Evolutionary conservation across 225 moss, liverwort and hornwort species (phyloP).

Genomic region (Marchantia polymorpha): DNA sequence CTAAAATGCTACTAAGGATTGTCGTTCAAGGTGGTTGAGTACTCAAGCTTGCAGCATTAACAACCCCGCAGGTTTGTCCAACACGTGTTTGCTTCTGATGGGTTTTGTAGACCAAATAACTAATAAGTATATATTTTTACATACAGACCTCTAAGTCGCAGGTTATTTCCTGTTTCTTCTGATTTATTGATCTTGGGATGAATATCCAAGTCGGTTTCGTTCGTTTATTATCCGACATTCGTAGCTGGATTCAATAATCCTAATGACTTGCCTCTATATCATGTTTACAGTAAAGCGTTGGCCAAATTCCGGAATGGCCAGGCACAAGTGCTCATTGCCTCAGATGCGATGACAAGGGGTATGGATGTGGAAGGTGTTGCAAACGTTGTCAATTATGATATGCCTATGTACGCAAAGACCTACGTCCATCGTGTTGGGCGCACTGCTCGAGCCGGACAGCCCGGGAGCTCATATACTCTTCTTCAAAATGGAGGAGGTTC

Average conservation of each 20-base stretch:
- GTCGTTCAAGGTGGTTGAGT: slow-evolving; percentile 69
- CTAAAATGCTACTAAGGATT: slow-evolving; percentile 58
- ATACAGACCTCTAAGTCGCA: background rate
- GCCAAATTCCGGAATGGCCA: slow-evolving; percentile 74
- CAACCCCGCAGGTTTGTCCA: slow-evolving; percentile 66
- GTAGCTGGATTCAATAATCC: background rate
- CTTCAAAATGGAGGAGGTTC: slow-evolving; percentile 83
- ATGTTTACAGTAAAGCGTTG: slow-evolving; percentile 67
- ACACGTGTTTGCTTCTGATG: background rate
- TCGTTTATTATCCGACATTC: background rate
- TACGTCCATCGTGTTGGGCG: slow-evolving; percentile 99
- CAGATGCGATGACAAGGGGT: slow-evolving; percentile 99
- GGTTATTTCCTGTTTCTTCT: background rate
- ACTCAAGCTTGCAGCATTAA: slow-evolving; percentile 84
- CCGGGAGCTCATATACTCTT: slow-evolving; percentile 83
- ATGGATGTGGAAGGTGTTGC: slow-evolving; percentile 99
- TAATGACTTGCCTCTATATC: background rate
- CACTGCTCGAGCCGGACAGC: slow-evolving; percentile 88
- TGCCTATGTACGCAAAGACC: slow-evolving; percentile 97
- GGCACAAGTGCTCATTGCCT: slow-evolving; percentile 87
- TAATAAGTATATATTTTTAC: background rate
- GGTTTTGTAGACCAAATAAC: background rate
- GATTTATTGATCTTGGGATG: background rate
- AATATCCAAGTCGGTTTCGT: background rate
- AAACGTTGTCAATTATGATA: slow-evolving; percentile 92